phyloP scores from a whole-genome alignment of 2,329 filamentous ascomycete species.

The Alternaria conjuncta region DNA sequence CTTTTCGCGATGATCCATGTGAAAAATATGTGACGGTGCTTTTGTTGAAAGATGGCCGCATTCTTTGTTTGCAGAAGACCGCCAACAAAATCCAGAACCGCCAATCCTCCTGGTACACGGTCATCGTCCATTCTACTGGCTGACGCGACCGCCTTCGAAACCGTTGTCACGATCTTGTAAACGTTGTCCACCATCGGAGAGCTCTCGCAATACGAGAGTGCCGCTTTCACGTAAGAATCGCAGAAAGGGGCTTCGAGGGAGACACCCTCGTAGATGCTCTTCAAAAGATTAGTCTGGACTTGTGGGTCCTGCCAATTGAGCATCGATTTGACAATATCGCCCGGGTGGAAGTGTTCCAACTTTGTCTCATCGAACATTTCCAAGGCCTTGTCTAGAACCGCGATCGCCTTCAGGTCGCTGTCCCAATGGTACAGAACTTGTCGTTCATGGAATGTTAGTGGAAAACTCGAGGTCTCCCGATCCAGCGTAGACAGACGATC shows the following conservation, averaged over 20 bases:
- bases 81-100: constrained; percentile 35
- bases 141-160: constrained; percentile 27
- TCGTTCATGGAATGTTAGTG: constrained; percentile 33
- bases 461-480: constrained; percentile 32
- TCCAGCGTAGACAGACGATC: constrained; percentile 32
- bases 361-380: constrained; percentile 42
- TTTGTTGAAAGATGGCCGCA: constrained; percentile 24
- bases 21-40: constrained; percentile 30
- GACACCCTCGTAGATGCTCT: constrained; percentile 41
- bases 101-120: constrained; percentile 28
- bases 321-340: constrained; percentile 44
- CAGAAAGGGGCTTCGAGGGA: constrained; percentile 30
- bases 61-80: constrained; percentile 33
- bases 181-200: constrained; percentile 21
- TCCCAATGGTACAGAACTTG: constrained; percentile 34
- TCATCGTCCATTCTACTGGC: constrained; percentile 18
- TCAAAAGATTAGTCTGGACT: constrained; percentile 23
- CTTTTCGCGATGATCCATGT: constrained; percentile 24
- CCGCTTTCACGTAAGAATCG: constrained; percentile 43
- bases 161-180: constrained; percentile 24
- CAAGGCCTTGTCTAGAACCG: constrained; percentile 44
- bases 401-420: constrained; percentile 36
- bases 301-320: constrained; percentile 25
- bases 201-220: constrained; percentile 39
- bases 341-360: constrained; percentile 41